Base-by-base conservation (phyloP, 805 yeast species). In the Ogataea polymorpha region DNA sequence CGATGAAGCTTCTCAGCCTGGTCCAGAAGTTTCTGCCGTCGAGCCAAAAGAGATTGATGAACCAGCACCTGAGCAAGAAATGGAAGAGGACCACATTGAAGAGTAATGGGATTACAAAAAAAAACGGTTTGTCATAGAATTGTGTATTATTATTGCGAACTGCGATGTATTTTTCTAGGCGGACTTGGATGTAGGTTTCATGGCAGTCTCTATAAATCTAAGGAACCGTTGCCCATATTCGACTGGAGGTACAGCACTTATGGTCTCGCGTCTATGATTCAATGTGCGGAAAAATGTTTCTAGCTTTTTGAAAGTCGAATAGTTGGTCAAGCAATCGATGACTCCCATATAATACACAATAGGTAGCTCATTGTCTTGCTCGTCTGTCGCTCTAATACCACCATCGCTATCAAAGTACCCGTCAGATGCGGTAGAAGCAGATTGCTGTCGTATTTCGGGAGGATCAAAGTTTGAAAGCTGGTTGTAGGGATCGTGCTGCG, bases 181-280 rank as follows among this genome's bases (percentile, higher is more conserved):
- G 14, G 36, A 24, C 23, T 31, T 23, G 9, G 14, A 16, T 10
- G 31, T 32, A 16, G 41, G 41, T 23, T 17, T 28, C 50, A 47
- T 47, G 9, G 51, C 46, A 28, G 40, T 41, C 10, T 49, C 66
- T 46, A 93, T 79, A 58, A 93, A 93, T 14, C 71, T 68, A 44
- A 82, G 68, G 59, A 93, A 90, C 54, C 99, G 72, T 42, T 83
- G 82, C 7, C 96, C 97, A 56, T 93, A 93, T 53, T 90, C 98
- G 5, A 56, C 55, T 0, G 98, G 90, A 0, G 99, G 98, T 10
- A 93, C 71, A 0, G 99, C 95, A 51, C 96, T 86, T 3, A 95
- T 80, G 3, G 82, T 74, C 32, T 72, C 73, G 41, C 90, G 67
- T 28, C 80, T 74, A 56, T 87, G 86, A 26, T 76, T 75, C 18